phyloP scores from a whole-genome alignment of 1,284 basidiomycete genomes.

The Pyrrhoderma noxium region DNA sequence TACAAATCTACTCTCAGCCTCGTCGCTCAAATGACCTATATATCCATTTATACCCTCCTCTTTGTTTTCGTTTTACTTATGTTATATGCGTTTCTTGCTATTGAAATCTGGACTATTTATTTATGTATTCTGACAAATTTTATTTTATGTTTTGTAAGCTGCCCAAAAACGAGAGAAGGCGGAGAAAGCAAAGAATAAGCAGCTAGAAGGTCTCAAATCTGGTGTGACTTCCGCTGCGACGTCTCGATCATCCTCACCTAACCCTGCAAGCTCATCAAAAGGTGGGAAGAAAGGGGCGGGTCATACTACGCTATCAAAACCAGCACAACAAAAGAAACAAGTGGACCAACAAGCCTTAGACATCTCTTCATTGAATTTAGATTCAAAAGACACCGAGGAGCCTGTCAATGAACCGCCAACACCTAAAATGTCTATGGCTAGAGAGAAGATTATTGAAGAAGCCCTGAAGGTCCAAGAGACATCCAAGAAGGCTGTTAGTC shows the following conservation, averaged over 20 bases:
- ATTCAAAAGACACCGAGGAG: slow-evolving; percentile 37
- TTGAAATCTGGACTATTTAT: slow-evolving; percentile 27
- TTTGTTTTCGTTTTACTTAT: slow-evolving; percentile 21
- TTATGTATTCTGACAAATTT: slow-evolving; percentile 6
- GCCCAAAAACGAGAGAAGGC: slow-evolving; percentile 72
- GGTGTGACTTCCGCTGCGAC: slow-evolving; percentile 25
- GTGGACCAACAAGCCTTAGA: slow-evolving; percentile 58
- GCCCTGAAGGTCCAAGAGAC: slow-evolving; percentile 51
- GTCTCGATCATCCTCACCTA: slow-evolving; percentile 39
- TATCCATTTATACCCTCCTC: slow-evolving; percentile 20
- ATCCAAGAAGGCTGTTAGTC: slow-evolving; percentile 68
- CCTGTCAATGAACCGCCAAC: slow-evolving; percentile 44
- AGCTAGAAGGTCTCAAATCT: slow-evolving; percentile 36
- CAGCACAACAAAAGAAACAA: slow-evolving; percentile 30
- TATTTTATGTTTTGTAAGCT: slow-evolving; percentile 43
- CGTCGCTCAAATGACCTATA: slow-evolving; percentile 25
- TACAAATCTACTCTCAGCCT: background rate
- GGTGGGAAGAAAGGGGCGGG: slow-evolving; percentile 29
- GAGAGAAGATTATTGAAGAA: slow-evolving; percentile 83
- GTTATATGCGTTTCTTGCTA: slow-evolving; percentile 29
- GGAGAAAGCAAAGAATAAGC: slow-evolving; percentile 40
- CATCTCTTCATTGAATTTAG: slow-evolving; percentile 67
- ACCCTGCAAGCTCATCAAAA: slow-evolving; percentile 10
- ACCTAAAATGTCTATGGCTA: slow-evolving; percentile 64
- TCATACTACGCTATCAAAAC: slow-evolving; percentile 27